A percentile compares a stretch with the other conserved stretches of the same genome.
Conservation (phyloP, 352 stramenopile genomes). For the Phytophthora parvispora region DNA sequence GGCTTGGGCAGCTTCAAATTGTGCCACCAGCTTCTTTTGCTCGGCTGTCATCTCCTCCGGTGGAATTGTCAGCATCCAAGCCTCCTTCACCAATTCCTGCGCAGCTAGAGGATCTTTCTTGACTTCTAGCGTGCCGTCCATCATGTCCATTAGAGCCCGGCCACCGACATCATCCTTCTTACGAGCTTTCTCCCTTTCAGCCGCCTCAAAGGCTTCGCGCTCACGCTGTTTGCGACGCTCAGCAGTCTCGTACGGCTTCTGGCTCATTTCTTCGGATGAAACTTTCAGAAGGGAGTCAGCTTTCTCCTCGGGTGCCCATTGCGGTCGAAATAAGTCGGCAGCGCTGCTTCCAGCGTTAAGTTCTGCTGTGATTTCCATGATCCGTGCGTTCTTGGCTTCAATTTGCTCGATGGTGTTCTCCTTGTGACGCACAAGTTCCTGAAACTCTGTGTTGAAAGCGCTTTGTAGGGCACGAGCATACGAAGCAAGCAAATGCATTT, state of each 20-base stretch:
- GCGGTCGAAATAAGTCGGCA: slow-evolving; percentile 59
- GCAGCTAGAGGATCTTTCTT: slow-evolving; percentile 85
- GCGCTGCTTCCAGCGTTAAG: slow-evolving; percentile 31
- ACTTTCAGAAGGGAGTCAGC: slow-evolving; percentile 78
- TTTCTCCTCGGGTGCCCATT: slow-evolving; percentile 68
- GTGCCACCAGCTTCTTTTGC: slow-evolving; percentile 76
- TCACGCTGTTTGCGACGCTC: slow-evolving; percentile 66
- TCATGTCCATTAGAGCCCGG: slow-evolving; percentile 93
- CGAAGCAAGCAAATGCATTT: slow-evolving; percentile 86
- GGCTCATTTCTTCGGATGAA: slow-evolving; percentile 82
- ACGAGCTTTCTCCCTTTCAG: slow-evolving; percentile 40
- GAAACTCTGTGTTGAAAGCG: slow-evolving; percentile 91
- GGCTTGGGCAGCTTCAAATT: slow-evolving; percentile 71
- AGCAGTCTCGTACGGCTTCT: slow-evolving; percentile 87
- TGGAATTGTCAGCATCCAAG: slow-evolving; percentile 91
- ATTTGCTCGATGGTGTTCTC: slow-evolving; percentile 89
- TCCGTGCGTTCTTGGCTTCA: slow-evolving; percentile 89
- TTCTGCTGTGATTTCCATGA: slow-evolving; percentile 89
- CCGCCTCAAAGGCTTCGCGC: slow-evolving; percentile 27
- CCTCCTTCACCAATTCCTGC: slow-evolving; percentile 76
- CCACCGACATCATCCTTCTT: slow-evolving; percentile 88
- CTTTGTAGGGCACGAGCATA: slow-evolving; percentile 76
- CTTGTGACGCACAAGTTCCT: slow-evolving; percentile 79
- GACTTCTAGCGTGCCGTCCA: slow-evolving; percentile 94
- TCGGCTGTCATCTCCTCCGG: slow-evolving; percentile 84